Evolutionary conservation across 2,329 filamentous ascomycete genomes (phyloP).

Genomic region (Xylaria sp.): DNA sequence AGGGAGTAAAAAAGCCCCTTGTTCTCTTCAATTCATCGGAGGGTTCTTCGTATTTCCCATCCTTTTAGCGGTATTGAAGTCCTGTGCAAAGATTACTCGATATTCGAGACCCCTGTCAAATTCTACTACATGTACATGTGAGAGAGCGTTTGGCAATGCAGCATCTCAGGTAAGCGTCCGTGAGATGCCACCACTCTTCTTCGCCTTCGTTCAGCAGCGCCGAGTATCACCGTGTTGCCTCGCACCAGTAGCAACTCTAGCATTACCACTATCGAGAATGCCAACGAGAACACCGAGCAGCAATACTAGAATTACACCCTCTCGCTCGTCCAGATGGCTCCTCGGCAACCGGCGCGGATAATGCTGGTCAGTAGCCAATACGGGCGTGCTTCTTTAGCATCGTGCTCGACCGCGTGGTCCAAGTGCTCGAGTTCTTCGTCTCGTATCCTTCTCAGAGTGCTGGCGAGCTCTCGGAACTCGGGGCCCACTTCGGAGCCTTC

Average conservation of each 20-base stretch:
- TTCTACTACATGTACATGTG: background rate
- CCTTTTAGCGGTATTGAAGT: no score
- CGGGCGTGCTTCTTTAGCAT: slow-evolving; percentile 88
- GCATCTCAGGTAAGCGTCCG: background rate
- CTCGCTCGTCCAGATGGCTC: slow-evolving; percentile 93
- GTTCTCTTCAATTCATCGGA: background rate
- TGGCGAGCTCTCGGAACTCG: slow-evolving; percentile 78
- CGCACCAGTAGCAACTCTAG: background rate
- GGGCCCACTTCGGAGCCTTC: slow-evolving; percentile 83
- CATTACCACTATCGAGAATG: background rate
- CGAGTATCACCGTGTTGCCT: background rate
- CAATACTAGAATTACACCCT: slow-evolving; percentile 61
- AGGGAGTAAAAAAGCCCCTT: background rate
- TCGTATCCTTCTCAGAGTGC: slow-evolving; percentile 81
- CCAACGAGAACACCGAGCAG: background rate
- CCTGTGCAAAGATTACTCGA: no score
- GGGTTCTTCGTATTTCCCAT: no score
- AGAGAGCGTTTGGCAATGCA: background rate
- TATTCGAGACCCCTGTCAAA: background rate
- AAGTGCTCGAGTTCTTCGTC: slow-evolving; percentile 98
- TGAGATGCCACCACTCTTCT: background rate
- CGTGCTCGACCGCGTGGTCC: slow-evolving; percentile 93
- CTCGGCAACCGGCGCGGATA: slow-evolving; percentile 89
- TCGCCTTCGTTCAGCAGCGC: background rate
- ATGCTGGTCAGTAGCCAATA: slow-evolving; percentile 89